A percentile compares a stretch with the other conserved stretches of the same genome.
Conservation (phyloP, 176 grass and related monocot species). For the Eragrostis curvula region DNA sequence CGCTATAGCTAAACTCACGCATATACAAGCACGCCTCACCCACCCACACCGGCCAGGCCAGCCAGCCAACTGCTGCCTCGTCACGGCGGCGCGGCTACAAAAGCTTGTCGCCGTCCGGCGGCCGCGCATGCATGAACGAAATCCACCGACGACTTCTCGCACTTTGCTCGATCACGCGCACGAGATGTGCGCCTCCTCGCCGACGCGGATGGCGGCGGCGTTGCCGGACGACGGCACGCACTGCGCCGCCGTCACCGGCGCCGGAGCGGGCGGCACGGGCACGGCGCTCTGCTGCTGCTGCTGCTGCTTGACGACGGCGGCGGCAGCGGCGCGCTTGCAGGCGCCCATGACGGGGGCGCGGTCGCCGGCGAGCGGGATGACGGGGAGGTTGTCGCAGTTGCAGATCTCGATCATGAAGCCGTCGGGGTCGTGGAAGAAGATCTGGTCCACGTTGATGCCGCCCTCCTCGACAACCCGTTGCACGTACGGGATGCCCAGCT, state of each 20-base stretch:
- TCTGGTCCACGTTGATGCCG: conserved; percentile 75
- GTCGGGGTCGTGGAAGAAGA: conserved; percentile 93
- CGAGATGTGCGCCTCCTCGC: conserved; percentile 69
- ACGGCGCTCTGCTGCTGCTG: conserved; percentile 24
- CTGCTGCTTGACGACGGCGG: conserved; percentile 25
- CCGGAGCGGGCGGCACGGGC: not conserved
- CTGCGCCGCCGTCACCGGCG: not conserved
- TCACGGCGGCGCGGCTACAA: not conserved
- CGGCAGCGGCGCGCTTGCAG: conserved; percentile 51
- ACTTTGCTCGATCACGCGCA: conserved; percentile 39
- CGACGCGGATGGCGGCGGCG: conserved; percentile 44
- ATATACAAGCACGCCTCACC: not conserved
- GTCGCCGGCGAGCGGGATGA: conserved; percentile 56
- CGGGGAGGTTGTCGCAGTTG: conserved; percentile 85
- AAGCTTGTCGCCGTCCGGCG: not conserved
- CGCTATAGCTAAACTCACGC: not conserved
- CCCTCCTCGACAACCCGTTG: conserved; percentile 66
- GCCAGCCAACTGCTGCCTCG: not conserved
- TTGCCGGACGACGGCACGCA: conserved; percentile 22
- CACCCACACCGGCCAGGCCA: too few species aligned
- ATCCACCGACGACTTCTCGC: too few species aligned
- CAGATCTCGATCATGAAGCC: conserved; percentile 97
- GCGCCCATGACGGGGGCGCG: not conserved
- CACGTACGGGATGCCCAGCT: conserved; percentile 62
- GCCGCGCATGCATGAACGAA: too few species aligned